phyloP scores from a whole-genome alignment of 1,284 basidiomycete genomes.

The Peniophora sp. region DNA sequence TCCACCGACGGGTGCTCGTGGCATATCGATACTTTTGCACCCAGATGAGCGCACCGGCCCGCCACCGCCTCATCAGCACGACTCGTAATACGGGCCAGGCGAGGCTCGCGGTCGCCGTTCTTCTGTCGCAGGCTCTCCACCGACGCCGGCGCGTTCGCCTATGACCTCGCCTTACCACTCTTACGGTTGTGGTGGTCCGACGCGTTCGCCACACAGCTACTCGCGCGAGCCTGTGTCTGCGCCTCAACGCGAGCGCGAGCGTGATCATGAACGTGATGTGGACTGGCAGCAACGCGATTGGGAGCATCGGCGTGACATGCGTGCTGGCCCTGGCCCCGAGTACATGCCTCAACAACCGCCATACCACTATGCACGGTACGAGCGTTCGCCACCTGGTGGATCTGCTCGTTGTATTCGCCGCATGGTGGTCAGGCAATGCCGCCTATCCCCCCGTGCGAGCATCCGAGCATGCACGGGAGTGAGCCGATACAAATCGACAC shows the following conservation, averaged over 20 bases:
- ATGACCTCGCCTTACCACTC: conserved; percentile 31
- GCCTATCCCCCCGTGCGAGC: conserved; percentile 12
- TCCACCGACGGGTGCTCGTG: conserved; percentile 32
- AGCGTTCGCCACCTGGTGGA: conserved; percentile 10
- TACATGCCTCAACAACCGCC: conserved; percentile 28
- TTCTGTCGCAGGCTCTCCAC: conserved; percentile 46
- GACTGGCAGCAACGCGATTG: conserved; percentile 28
- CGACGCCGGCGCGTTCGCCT: conserved; percentile 38
- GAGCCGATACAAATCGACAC: conserved; percentile 4
- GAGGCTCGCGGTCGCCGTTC: conserved; percentile 35
- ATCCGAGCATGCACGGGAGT: conserved; percentile 16
- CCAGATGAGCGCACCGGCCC: background rate
- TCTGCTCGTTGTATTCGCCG: conserved; percentile 14
- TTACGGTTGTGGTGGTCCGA: conserved; percentile 25
- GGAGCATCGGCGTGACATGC: conserved; percentile 29
- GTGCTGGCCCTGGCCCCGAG: conserved; percentile 38
- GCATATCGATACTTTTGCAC: conserved; percentile 54
- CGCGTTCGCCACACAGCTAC: conserved; percentile 51
- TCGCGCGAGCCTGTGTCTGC: conserved; percentile 29
- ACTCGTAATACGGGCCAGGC: conserved; percentile 46
- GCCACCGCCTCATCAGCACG: conserved; percentile 31
- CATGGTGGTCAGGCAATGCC: conserved; percentile 32
- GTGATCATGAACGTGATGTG: conserved; percentile 24
- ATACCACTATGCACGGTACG: conserved; percentile 20
- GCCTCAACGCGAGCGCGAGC: conserved; percentile 38